phyloP scores from a whole-genome alignment of 192 early-diverging fungal species.

The Lunasporangiospora selenospora region DNA sequence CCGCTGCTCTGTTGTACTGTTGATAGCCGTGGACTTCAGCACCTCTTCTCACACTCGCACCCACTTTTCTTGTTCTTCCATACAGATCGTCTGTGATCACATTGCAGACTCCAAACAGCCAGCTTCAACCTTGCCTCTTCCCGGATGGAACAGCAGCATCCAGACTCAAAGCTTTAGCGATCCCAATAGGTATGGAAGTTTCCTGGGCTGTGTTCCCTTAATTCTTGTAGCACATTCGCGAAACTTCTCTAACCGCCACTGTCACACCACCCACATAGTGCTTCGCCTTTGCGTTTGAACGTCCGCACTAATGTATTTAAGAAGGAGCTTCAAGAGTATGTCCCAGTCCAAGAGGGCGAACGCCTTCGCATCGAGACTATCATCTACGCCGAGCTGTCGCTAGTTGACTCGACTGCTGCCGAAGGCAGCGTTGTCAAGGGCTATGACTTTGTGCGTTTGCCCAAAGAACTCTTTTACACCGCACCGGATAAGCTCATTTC shows the following conservation, averaged over 20 bases:
- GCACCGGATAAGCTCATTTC: slow-evolving; percentile 37
- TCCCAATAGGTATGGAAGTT: too few species aligned
- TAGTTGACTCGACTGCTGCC: slow-evolving; percentile 14
- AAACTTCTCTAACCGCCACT: slow-evolving; percentile 2
- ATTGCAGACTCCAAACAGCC: too few species aligned
- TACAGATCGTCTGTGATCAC: too few species aligned
- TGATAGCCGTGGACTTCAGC: too few species aligned
- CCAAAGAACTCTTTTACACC: slow-evolving; percentile 25
- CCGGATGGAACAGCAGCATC: slow-evolving; percentile 8
- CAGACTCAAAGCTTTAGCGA: too few species aligned
- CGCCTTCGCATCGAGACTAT: slow-evolving; percentile 47
- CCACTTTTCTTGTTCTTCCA: too few species aligned
- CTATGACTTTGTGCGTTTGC: slow-evolving; percentile 35
- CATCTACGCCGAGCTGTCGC: slow-evolving; percentile 41
- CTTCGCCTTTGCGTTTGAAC: slow-evolving; percentile 19
- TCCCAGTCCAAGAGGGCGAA: slow-evolving; percentile 34
- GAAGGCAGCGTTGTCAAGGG: slow-evolving; percentile 11
- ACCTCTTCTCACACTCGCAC: too few species aligned
- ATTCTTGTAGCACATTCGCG: background rate
- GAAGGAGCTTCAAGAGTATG: slow-evolving; percentile 45
- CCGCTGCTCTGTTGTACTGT: too few species aligned
- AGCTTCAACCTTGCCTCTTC: too few species aligned
- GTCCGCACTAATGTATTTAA: slow-evolving; percentile 43
- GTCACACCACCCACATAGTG: too few species aligned
- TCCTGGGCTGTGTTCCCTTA: background rate